These are phyloP conservation scores for Linum tenue DNA, from an alignment of 345 rosid species.

Conservation along the genomic window DNA sequence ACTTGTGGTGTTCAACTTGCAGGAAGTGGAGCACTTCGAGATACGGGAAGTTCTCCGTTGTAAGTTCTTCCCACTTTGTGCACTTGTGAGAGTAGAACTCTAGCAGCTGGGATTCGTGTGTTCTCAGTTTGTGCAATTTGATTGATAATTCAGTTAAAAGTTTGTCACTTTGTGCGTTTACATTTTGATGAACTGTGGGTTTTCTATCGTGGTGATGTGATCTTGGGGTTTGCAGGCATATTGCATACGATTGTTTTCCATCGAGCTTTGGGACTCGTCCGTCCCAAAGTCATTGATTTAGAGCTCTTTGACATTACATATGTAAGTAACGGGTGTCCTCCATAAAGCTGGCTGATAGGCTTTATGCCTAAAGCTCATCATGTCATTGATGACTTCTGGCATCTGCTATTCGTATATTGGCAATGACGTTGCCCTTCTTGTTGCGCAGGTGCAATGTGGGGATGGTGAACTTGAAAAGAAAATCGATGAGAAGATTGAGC, in stretches of 20 bases:
- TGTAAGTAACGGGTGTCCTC: slow-evolving; percentile 32
- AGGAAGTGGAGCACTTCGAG: slow-evolving; percentile 88
- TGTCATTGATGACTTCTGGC: too few species aligned
- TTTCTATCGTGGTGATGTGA: slow-evolving; percentile 7
- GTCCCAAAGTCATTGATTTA: slow-evolving; percentile 89
- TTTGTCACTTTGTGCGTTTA: background rate
- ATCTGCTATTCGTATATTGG: background rate
- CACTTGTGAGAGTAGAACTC: background rate
- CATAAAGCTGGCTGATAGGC: too few species aligned
- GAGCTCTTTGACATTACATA: slow-evolving; percentile 82
- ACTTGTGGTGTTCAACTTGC: background rate
- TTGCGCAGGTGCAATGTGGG: slow-evolving; percentile 76
- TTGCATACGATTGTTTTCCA: slow-evolving; percentile 85
- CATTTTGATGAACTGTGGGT: background rate
- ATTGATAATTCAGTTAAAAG: background rate
- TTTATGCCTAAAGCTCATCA: too few species aligned
- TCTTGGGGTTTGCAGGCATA: slow-evolving; percentile 44
- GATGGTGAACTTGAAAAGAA: slow-evolving; percentile 80
- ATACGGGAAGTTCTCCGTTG: slow-evolving; percentile 81
- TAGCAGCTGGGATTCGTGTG: background rate
- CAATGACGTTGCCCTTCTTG: slow-evolving; percentile 3
- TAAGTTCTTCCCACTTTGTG: slow-evolving; percentile 22
- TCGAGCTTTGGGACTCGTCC: slow-evolving; percentile 82
- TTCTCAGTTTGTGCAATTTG: background rate
- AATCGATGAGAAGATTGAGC: slow-evolving; percentile 89